These are phyloP conservation scores for Logfia minima DNA, from an alignment of 129 eudicot genomes.

Conservation along the genomic window DNA sequence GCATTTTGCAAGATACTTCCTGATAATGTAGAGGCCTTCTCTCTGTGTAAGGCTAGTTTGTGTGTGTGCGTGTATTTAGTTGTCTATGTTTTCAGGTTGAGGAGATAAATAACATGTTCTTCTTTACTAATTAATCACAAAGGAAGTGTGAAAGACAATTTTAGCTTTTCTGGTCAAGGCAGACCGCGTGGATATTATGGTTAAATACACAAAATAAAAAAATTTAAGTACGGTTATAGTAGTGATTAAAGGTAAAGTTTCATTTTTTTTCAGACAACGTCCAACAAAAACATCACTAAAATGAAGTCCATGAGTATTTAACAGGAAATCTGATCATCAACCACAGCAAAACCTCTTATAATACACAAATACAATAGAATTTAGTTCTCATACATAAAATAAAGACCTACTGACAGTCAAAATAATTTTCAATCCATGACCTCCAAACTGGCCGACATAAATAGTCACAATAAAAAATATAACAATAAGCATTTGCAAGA, in stretches of 20 bases:
- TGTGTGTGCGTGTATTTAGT: too few relatives aligned
- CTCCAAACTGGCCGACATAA: slow-evolving; percentile 23
- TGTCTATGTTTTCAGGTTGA: too few relatives aligned
- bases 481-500: slow-evolving; percentile 20
- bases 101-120: background rate
- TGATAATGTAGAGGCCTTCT: background rate
- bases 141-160: too few relatives aligned
- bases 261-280: too few relatives aligned
- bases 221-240: too few relatives aligned
- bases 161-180: background rate
- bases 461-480: slow-evolving; percentile 14
- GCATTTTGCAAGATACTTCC: background rate
- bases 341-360: slow-evolving; percentile 18
- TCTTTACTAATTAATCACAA: too few relatives aligned
- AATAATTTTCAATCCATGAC: background rate
- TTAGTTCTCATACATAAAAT: slow-evolving; percentile 5
- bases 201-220: too few relatives aligned
- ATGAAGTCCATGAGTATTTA: too few relatives aligned
- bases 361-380: slow-evolving; percentile 21
- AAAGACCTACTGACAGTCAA: background rate
- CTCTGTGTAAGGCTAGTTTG: too few relatives aligned
- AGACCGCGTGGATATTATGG: too few relatives aligned
- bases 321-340: slow-evolving; percentile 2
- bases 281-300: too few relatives aligned
- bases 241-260: too few relatives aligned